phyloP scores from a whole-genome alignment of 2,329 filamentous ascomycete genomes.

The Chlorencoelia australis region DNA sequence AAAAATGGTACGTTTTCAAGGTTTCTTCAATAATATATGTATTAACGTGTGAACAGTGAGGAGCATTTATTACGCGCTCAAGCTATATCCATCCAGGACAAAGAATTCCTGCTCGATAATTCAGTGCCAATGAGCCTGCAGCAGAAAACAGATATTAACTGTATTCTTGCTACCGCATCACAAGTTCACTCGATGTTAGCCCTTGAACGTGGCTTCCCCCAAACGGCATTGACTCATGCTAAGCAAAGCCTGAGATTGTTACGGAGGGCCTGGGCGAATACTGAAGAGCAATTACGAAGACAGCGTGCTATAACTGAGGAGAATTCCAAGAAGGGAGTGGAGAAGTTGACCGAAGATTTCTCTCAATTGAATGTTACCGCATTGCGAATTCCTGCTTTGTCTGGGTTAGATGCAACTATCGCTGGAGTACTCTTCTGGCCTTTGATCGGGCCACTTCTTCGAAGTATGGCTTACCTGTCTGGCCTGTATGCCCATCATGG shows the following conservation, averaged over 20 bases:
- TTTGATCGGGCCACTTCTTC: slow-evolving; percentile 63
- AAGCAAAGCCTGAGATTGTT: slow-evolving; percentile 44
- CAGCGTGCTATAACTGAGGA: slow-evolving; percentile 1
- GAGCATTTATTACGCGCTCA: slow-evolving; percentile 22
- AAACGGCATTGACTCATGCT: slow-evolving; percentile 47
- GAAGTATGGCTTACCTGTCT: slow-evolving; percentile 63
- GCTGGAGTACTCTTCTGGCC: slow-evolving; percentile 68
- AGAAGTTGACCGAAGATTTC: slow-evolving; percentile 24
- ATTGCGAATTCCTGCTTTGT: slow-evolving; percentile 32
- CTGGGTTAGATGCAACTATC: slow-evolving; percentile 20
- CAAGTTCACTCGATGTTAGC: slow-evolving; percentile 27
- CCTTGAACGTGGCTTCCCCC: slow-evolving; percentile 39
- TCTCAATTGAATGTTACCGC: slow-evolving; percentile 28
- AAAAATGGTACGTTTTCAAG: slow-evolving; percentile 42
- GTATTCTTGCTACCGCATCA: slow-evolving; percentile 29
- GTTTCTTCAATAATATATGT: no score
- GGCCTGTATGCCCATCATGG: slow-evolving; percentile 74
- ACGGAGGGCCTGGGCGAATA: slow-evolving; percentile 30
- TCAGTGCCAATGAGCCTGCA: slow-evolving; percentile 11
- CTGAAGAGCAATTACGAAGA: slow-evolving; percentile 21
- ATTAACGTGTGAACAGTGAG: no score
- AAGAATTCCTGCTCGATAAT: slow-evolving; percentile 10
- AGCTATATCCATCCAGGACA: slow-evolving; percentile 18
- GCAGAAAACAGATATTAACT: slow-evolving; percentile 18
- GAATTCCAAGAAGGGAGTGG: slow-evolving; percentile 10